Evolutionary conservation across 768 basidiomycete species (phyloP).

Genomic region (Suillus spraguei): DNA sequence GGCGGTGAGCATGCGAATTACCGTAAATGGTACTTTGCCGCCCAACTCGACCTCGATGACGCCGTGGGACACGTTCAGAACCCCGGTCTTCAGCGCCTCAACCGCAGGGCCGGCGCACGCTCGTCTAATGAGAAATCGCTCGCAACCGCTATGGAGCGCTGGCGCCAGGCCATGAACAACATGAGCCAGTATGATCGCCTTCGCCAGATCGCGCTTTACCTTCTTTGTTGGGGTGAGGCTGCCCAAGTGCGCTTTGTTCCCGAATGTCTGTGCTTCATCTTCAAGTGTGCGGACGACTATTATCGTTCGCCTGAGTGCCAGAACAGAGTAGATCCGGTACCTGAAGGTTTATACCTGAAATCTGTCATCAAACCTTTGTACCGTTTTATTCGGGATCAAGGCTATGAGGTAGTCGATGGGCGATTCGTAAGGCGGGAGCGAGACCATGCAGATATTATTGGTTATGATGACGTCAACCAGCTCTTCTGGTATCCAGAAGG

Average conservation of each 20-base stretch:
- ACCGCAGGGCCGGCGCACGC: slow-evolving; percentile 59
- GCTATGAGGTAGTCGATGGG: slow-evolving; percentile 94
- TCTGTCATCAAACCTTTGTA: slow-evolving; percentile 93
- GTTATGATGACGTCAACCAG: slow-evolving; percentile 99
- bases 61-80: slow-evolving; percentile 93
- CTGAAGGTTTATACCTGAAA: slow-evolving; percentile 93
- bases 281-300: slow-evolving; percentile 99
- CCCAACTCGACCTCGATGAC: slow-evolving; percentile 97
- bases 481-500: slow-evolving; percentile 99
- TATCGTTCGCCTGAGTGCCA: slow-evolving; percentile 99
- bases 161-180: slow-evolving; percentile 97
- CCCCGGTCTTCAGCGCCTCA: slow-evolving; percentile 84
- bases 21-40: slow-evolving; percentile 99
- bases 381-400: slow-evolving; percentile 95
- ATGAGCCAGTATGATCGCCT: slow-evolving; percentile 99
- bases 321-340: slow-evolving; percentile 86
- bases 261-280: slow-evolving; percentile 98
- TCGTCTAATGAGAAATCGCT: slow-evolving; percentile 64
- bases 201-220: slow-evolving; percentile 92
- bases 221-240: slow-evolving; percentile 97
- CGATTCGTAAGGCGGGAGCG: slow-evolving; percentile 92
- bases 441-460: slow-evolving; percentile 94
- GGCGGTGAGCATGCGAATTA: slow-evolving; percentile 99
- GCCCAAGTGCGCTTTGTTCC: slow-evolving; percentile 97
- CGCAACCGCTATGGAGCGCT: slow-evolving; percentile 84